Base-by-base conservation (phyloP, 2,329 filamentous ascomycete genomes). In the Atkinsonella texensis region DNA sequence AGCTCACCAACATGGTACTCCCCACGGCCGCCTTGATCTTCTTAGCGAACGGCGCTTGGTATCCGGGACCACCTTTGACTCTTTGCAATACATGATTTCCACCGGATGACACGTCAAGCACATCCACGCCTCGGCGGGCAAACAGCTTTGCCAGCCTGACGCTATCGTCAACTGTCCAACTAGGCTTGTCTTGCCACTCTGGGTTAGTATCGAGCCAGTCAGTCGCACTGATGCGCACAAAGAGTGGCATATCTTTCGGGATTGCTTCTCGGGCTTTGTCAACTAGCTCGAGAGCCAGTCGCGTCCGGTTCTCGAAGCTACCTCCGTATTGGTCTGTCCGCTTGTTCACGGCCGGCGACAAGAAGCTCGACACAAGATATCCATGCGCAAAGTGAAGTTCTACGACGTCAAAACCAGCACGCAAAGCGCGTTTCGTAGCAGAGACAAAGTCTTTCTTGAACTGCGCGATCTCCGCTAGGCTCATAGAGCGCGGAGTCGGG, bases 91-190 rank as follows among this genome's bases (percentile, higher is more conserved):
- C 66, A 59, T 88, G 80, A 46, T 77, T 77, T 3, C 85, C 87
- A 1, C 80, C 86, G 2, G 75, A 78, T 1, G 79, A 84, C 9
- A 90, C 77, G 59, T 93, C 88, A 1, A 93, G 69, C 1, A 93
- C 69, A 62, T 93, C 87, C 2, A 91, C 79, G 2, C 87, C 87
- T 12, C 68, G 72, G 1, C 80, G 76, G 0, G 81, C 82, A 0
- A 93, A 70, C 0, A 83, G 67, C 45, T 73, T 63, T 0, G 86
- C 83, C 1, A 93, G 75, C 47, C 72, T 71, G 35, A 38, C 15
- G 32, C 58, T 85, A 1, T 44, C 31, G 15, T 43, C 40, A 10
- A 38, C 4, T n/a, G 40, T 44, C 48, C 48, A 50, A 11, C 18
- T 44, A 4, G 40, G 31, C 31, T 43, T 33, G 4, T 32, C 40